Conservation (phyloP, 202 grass and related monocot species). For the Hordeum pubiflorum region DNA sequence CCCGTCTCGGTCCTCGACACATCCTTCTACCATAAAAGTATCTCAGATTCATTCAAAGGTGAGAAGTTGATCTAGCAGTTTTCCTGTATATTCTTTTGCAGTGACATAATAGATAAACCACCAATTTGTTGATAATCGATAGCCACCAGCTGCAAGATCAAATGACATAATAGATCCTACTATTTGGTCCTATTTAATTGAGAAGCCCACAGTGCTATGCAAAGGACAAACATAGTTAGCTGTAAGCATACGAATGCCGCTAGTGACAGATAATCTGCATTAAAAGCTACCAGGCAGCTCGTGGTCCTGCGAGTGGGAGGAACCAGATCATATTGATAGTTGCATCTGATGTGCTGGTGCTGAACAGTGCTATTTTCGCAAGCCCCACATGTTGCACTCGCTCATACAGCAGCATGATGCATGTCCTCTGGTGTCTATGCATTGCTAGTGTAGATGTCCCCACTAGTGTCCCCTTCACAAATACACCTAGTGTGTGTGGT, state of each 20-base stretch:
- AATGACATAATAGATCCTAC: conserved; percentile 17
- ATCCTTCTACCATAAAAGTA: conserved; percentile 70
- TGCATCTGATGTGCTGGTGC: conserved; percentile 22
- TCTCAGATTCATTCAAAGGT: conserved; percentile 75
- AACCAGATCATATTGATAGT: conserved; percentile 26
- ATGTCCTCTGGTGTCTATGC: conserved; percentile 39
- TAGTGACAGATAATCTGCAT: conserved; percentile 68
- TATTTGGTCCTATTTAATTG: conserved; percentile 36
- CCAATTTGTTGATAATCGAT: neutral
- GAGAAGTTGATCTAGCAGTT: conserved; percentile 21
- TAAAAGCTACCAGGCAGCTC: conserved; percentile 48
- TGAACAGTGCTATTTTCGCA: conserved; percentile 24
- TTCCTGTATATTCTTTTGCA: conserved; percentile 20
- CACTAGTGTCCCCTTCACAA: conserved; percentile 36
- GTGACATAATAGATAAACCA: neutral
- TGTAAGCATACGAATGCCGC: conserved; percentile 44
- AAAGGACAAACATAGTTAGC: conserved; percentile 72
- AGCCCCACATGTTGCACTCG: conserved; percentile 47
- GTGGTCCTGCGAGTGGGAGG: conserved; percentile 39
- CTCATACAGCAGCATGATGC: conserved; percentile 39
- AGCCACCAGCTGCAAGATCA: conserved; percentile 21
- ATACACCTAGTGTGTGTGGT: conserved; percentile 27
- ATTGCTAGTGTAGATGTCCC: conserved; percentile 34
- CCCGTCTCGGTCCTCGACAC: conserved; percentile 80
- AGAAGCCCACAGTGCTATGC: conserved; percentile 37